Evolutionary conservation across 1,284 basidiomycete genomes (phyloP).

Genomic region (Irpex sp.): DNA sequence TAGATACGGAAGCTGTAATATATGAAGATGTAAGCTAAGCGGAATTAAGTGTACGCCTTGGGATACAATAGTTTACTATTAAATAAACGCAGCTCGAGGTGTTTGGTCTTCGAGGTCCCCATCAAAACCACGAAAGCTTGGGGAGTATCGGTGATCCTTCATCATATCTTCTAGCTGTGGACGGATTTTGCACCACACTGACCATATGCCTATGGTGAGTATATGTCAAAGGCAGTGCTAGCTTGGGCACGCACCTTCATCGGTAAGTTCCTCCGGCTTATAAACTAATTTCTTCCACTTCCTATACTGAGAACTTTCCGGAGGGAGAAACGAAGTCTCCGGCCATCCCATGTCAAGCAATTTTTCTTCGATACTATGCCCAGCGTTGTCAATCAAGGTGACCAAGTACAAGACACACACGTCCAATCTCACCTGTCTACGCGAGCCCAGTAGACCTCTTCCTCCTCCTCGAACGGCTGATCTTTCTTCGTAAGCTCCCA

Average conservation of each 20-base stretch:
- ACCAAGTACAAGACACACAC: too few relatives aligned
- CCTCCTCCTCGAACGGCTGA: neutral
- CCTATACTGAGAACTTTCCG: neutral
- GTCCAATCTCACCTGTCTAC: neutral
- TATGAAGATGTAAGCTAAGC: too few relatives aligned
- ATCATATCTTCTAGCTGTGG: too few relatives aligned
- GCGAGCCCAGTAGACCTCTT: neutral
- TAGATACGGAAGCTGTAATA: too few relatives aligned
- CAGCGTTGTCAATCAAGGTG: neutral
- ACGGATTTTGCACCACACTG: neutral
- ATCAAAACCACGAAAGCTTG: neutral
- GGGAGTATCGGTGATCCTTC: slow-evolving; percentile 1
- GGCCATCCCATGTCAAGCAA: slow-evolving; percentile 1
- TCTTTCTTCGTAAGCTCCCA: neutral
- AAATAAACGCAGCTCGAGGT: too few relatives aligned
- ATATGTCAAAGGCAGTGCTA: too few relatives aligned
- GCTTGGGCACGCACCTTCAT: neutral
- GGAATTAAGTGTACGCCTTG: too few relatives aligned
- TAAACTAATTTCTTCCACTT: neutral
- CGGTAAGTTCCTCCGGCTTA: slow-evolving; percentile 1
- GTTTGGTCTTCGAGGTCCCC: too few relatives aligned
- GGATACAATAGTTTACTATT: too few relatives aligned
- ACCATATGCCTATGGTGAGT: neutral
- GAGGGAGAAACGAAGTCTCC: neutral
- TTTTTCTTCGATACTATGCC: slow-evolving; percentile 1